Base-by-base conservation (phyloP, 768 basidiomycete species). In the Saitozyma sp. region DNA sequence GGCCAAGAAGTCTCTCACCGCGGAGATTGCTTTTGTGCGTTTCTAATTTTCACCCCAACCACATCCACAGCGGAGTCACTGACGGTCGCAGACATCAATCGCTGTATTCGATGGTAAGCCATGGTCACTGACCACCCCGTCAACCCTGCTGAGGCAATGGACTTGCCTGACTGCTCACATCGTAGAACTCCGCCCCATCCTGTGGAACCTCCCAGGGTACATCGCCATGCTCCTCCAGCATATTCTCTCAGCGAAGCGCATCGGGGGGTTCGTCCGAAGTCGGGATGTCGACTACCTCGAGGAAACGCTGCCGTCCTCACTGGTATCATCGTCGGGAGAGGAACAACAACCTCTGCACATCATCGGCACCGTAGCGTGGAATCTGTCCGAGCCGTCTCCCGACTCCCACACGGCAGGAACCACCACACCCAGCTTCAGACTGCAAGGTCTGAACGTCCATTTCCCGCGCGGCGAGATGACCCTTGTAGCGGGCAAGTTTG, bases 21-120 rank as follows among this genome's bases (percentile, higher is more conserved):
- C 74, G 8, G 54, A 71, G 19, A 60, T 73, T 17, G 74, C 74
- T 3, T 75, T 75, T 50, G 74, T 75, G 41, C 65, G 74, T 68
- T 29, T 11, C 59, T 19, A 38, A 17, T 10, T 48, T 54, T 42
- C 19, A 62, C 17, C 50, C 9, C 6, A 10, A 38, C 40, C 2
- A 46, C 2, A 13, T 11, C 45, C 13, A 11, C 13, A 1, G n/a
- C n/a, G 2, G 2, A 46, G n/a, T 2, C 11, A 3, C 45, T 46
- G 45, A 46, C 45, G 13, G 6, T 11, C 13, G n/a, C 45, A 75
- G 74, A 75, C 74, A 8, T 64, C 74, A 5, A 71, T 75, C 9
- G 71, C 71, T 2, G 71, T 73, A 4, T 75, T 75, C 45, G 61
- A 68, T 39, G 69, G 68, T 70, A 54, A 19, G 68, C 49, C 29